Evolutionary conservation across 768 basidiomycete species (phyloP).

Genomic region (Pleurotus citrinopileatus): DNA sequence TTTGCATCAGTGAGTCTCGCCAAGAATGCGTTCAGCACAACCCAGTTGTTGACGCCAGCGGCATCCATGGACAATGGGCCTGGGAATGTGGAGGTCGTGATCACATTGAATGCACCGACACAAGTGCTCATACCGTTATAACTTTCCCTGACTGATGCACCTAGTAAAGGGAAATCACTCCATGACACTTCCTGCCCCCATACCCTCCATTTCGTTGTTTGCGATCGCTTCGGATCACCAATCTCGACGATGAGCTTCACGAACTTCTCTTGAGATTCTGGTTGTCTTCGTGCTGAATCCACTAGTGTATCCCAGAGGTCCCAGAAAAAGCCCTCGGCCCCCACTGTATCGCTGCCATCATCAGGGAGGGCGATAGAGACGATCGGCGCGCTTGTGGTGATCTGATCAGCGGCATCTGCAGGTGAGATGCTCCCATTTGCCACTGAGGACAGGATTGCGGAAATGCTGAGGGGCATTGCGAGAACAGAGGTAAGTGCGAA

Average conservation of each 20-base stretch:
- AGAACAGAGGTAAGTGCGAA: background rate
- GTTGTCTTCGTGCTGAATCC: background rate
- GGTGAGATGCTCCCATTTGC: background rate
- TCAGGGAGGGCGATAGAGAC: background rate
- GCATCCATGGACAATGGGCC: background rate
- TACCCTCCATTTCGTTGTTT: background rate
- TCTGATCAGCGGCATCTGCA: background rate
- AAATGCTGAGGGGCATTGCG: background rate
- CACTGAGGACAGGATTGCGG: background rate
- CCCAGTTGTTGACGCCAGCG: background rate
- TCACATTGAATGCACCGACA: background rate
- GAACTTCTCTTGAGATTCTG: background rate
- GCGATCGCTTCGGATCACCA: background rate
- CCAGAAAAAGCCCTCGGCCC: slow-evolving; percentile 5
- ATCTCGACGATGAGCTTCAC: slow-evolving; percentile 3
- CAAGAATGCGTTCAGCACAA: background rate
- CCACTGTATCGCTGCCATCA: slow-evolving; percentile 4
- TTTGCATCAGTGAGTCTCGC: background rate
- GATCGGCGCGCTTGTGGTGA: background rate
- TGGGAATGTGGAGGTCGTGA: background rate
- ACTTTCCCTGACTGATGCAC: background rate
- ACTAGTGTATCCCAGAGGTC: slow-evolving; percentile 1
- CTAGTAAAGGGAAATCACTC: slow-evolving; percentile 4
- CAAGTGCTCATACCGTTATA: slow-evolving; percentile 3
- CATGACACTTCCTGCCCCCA: slow-evolving; percentile 2